Evolutionary conservation across 371 early-diverging fungal genomes (phyloP), one percentile per base, ranked within the genome.

Genomic region (Haplosporangium sp.): DNA sequence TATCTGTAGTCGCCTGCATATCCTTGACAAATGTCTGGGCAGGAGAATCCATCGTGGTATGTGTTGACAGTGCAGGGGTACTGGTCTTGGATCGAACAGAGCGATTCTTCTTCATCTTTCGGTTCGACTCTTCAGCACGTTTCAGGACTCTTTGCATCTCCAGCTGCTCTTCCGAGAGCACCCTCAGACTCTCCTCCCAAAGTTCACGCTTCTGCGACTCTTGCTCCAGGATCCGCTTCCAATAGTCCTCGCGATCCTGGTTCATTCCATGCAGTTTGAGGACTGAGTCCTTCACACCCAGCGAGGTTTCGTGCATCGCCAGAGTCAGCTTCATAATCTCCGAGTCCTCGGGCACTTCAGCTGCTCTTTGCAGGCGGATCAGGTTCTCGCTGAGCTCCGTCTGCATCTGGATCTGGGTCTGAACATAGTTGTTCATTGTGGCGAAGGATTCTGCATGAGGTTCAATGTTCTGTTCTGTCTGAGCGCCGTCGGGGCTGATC

Each of bases 201-300:
- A 85, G 68, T 36, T 75, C 73, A 20, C 84, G 81, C 42, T 81
- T 67, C 42, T 87, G 84, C 1, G 81, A 60, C 62, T 91, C 88
- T 36, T 79, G 82, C 53, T 82, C 64, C 52, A 81, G 75, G 37
- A 82, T 65, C 21, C 74, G 61, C 50, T 65, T 67, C 87, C 86
- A 91, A 64, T 83, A 81, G 5, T 43, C 46, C 54, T 91, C 90
- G 5, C 89, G 82, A 16, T 82, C 80, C 51, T 87, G 82, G 8
- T 74, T 64, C 83, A 84, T 84, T 1, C 50, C 46, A 0, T 83
- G 62, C n/a, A 88, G 45, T 51, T 82, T 76, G 9, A 71, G 65
- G 16, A 87, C 65, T 5, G 81, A 68, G 51, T 59, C 62, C 65
- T 80, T 73, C 61, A 80, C 11, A 13, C 74, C 73, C 20, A 73